Conservation (phyloP, 108 stramenopile species). For the Conticribra weissflogii region DNA sequence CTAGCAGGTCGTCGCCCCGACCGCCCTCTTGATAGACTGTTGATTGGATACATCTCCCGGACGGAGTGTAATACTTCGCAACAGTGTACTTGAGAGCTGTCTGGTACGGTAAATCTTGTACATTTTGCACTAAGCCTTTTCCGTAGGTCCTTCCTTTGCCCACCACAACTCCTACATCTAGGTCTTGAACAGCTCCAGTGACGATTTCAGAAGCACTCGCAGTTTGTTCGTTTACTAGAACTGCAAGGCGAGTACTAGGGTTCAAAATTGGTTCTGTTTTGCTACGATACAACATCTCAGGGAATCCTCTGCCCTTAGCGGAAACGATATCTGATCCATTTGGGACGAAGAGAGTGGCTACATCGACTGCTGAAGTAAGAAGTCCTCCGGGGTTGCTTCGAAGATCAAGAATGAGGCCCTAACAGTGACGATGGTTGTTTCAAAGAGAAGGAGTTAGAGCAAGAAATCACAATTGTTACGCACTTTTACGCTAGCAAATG, state of each 20-base stretch:
- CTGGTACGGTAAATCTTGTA: constrained; percentile 85
- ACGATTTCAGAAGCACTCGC: constrained; percentile 97
- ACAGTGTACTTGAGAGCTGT: constrained; percentile 95
- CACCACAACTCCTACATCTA: constrained; percentile 93
- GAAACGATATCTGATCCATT: constrained; percentile 91
- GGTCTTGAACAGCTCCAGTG: constrained; percentile 95
- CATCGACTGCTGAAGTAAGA: constrained; percentile 93
- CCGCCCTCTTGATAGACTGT: constrained; percentile 87
- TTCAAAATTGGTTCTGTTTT: constrained; percentile 81
- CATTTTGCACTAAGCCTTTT: constrained; percentile 98
- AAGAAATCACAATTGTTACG: not conserved
- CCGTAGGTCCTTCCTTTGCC: constrained; percentile 93
- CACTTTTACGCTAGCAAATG: not conserved
- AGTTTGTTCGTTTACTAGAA: constrained; percentile 89
- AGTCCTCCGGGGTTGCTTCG: constrained; percentile 96
- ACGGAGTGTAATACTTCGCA: constrained; percentile 97
- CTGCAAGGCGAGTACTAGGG: constrained; percentile 83
- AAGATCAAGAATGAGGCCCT: constrained; percentile 90
- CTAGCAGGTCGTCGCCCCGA: constrained; percentile 23
- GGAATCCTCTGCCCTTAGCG: constrained; percentile 92
- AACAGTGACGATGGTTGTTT: constrained; percentile 3
- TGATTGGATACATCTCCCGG: constrained; percentile 89
- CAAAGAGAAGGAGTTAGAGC: not conserved
- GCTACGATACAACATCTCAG: constrained; percentile 81
- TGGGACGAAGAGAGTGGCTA: constrained; percentile 89